Evolutionary conservation across 1,284 basidiomycete species (phyloP).

Genomic region (Nidula niveotomentosa): DNA sequence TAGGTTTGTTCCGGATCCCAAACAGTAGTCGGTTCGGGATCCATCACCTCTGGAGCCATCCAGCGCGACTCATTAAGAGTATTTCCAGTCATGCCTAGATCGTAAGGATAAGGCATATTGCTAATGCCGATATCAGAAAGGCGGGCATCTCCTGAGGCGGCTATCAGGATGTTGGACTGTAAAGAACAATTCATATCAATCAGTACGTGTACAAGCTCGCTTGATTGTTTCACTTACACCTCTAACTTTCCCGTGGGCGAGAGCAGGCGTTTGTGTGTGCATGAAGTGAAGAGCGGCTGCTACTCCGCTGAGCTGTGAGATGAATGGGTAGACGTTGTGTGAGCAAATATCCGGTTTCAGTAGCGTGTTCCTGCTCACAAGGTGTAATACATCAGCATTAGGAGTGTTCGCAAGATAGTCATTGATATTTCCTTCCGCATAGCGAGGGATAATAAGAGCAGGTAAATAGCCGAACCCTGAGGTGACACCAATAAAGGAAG

Average conservation of each 20-base stretch:
- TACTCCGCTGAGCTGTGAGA: constrained; percentile 13
- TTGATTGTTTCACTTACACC: constrained; percentile 17
- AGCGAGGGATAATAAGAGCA: constrained; percentile 16
- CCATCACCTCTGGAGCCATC: constrained; percentile 26
- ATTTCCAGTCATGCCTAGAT: constrained; percentile 12
- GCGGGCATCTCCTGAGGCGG: constrained; percentile 15
- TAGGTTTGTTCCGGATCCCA: background rate
- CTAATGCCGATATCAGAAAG: constrained; percentile 21
- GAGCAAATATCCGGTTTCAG: background rate
- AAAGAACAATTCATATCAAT: background rate
- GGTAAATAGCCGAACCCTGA: constrained; percentile 12
- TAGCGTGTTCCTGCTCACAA: constrained; percentile 13
- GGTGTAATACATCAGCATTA: constrained; percentile 5
- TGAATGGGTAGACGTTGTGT: background rate
- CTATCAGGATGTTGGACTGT: constrained; percentile 25
- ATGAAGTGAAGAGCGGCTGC: constrained; percentile 20
- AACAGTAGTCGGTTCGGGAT: constrained; percentile 6
- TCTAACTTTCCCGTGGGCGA: constrained; percentile 20
- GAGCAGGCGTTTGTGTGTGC: constrained; percentile 17
- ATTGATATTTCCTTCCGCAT: constrained; percentile 14
- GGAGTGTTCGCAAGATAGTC: constrained; percentile 15
- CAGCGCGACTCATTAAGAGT: constrained; percentile 16
- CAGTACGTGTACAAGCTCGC: too few relatives aligned
- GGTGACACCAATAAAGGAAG: constrained; percentile 15
- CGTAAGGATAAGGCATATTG: constrained; percentile 14